Percentiles rank a stretch among this genome's conserved stretches.
These are phyloP conservation scores for Komagataella populi DNA, from an alignment of 805 yeast species.

Conservation along the genomic window DNA sequence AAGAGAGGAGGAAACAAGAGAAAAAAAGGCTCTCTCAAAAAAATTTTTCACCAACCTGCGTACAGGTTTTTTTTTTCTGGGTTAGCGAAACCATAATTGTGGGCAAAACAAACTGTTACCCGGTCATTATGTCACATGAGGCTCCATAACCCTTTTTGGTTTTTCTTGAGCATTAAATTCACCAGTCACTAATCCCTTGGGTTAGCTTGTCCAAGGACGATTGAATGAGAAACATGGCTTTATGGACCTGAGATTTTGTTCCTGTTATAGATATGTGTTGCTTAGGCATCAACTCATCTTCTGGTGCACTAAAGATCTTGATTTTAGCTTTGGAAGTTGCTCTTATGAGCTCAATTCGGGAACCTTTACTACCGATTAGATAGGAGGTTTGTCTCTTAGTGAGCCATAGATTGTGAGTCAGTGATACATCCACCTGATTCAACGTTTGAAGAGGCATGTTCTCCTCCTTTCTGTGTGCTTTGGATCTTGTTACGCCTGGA, in stretches of 20 bases:
- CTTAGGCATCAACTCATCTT: conserved; percentile 3
- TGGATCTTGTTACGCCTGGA: not conserved
- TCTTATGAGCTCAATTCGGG: conserved; percentile 21
- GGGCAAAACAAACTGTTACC: not conserved
- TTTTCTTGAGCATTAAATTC: not conserved
- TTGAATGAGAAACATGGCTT: not conserved
- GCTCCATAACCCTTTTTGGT: not conserved
- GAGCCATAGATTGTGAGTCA: conserved; percentile 6
- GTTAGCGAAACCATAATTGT: not conserved
- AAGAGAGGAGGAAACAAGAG: not conserved
- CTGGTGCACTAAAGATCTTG: conserved; percentile 17
- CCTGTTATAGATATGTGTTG: not conserved
- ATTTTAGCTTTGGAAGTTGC: conserved; percentile 21
- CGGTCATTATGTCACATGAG: not conserved
- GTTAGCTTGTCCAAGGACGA: not conserved
- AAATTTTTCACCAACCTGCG: conserved; percentile 10
- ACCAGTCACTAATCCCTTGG: not conserved
- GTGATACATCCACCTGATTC: not conserved
- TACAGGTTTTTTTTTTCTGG: conserved; percentile 5
- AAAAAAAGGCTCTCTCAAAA: not conserved
- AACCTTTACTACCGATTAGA: conserved; percentile 30
- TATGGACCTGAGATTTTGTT: not conserved
- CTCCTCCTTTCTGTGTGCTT: not conserved
- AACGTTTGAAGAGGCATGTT: not conserved
- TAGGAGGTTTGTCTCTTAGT: conserved; percentile 22